Percentiles rank a stretch among this genome's conserved stretches.
Evolutionary conservation across 768 basidiomycete species (phyloP).

Genomic region (Podaxis sp.): DNA sequence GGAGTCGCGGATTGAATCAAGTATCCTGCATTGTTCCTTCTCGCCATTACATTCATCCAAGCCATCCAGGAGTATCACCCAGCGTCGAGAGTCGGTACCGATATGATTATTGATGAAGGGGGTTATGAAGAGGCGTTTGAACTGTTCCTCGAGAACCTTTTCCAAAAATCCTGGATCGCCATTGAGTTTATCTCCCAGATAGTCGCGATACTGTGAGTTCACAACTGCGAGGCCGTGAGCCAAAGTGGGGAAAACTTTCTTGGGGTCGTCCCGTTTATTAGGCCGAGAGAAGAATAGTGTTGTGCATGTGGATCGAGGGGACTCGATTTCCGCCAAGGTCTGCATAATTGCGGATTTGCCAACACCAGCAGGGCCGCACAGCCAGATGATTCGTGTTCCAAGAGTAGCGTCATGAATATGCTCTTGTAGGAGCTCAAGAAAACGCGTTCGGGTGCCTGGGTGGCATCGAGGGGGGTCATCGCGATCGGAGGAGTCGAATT

Average conservation of each 20-base stretch:
- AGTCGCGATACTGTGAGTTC: not conserved
- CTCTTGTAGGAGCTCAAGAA: not conserved
- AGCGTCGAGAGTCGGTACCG: not conserved
- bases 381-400: not conserved
- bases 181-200: not conserved
- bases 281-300: not conserved
- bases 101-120: not conserved
- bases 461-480: not conserved
- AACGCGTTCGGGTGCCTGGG: not conserved
- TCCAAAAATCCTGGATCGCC: not conserved
- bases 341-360: conserved; percentile 10
- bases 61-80: not conserved
- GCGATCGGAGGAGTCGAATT: not conserved
- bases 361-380: conserved; percentile 6
- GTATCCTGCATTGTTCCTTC: not conserved
- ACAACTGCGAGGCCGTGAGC: too few relatives aligned
- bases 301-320: not conserved
- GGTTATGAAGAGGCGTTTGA: not conserved
- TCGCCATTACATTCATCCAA: not conserved
- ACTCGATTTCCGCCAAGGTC: not conserved
- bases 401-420: not conserved
- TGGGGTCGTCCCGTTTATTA: not conserved
- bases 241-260: too few relatives aligned
- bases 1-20: not conserved
- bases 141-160: not conserved